Evolutionary conservation across 768 basidiomycete species (phyloP).

Genomic region (Cystofilobasidium bisporidii): DNA sequence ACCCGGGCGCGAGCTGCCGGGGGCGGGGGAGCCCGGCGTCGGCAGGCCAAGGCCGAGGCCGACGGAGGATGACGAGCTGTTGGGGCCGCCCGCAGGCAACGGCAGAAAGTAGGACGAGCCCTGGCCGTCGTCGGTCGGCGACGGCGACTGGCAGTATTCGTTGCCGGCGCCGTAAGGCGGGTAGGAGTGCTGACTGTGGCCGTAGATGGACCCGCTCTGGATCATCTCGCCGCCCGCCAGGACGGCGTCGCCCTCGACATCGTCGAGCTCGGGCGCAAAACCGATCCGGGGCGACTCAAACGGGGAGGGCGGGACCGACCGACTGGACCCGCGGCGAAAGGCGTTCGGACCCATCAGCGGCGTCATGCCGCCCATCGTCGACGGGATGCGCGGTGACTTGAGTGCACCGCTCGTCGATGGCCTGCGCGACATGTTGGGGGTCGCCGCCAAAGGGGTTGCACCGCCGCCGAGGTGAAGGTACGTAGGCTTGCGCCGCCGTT

Average conservation of each 20-base stretch:
- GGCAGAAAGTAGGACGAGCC: slow-evolving; percentile 10
- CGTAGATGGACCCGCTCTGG: slow-evolving; percentile 4
- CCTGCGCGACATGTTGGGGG: not conserved
- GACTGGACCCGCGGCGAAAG: not conserved
- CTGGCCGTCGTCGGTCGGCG: not conserved
- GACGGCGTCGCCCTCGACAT: not conserved
- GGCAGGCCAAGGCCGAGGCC: not conserved
- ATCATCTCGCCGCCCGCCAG: not conserved
- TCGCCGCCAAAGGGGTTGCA: not conserved
- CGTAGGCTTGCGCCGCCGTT: not conserved
- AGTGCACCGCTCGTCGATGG: slow-evolving; percentile 1
- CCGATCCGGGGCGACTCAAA: slow-evolving; percentile 1
- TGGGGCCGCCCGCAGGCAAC: not conserved
- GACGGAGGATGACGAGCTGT: not conserved
- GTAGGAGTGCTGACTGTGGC: not conserved
- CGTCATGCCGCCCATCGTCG: slow-evolving; percentile 10
- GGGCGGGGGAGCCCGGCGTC: not conserved
- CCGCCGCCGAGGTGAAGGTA: not conserved
- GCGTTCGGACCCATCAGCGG: not conserved
- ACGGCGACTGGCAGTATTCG: not conserved
- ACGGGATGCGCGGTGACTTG: not conserved
- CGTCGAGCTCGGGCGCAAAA: not conserved
- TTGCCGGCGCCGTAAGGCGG: not conserved
- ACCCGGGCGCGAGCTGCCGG: slow-evolving; percentile 13
- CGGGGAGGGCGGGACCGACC: slow-evolving; percentile 11